Evolutionary conservation across 345 rosid genomes (phyloP), one percentile per base, ranked within the genome.

Genomic region (Barbarea vulgaris): DNA sequence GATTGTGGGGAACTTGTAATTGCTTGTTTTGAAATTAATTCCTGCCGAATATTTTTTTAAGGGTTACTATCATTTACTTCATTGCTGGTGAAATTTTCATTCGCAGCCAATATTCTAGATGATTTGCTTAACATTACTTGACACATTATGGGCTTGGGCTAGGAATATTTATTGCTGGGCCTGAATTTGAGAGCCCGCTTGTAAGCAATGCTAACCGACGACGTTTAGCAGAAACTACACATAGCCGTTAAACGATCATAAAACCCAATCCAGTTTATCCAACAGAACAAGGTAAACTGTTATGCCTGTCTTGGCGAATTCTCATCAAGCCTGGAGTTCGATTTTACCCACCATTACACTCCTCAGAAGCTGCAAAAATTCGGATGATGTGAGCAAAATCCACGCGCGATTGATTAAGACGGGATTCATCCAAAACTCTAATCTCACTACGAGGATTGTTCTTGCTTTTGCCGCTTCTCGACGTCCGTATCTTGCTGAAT

Each of bases 401-500:
- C 84, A 80, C 59, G 78, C 74, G 5, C 63, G 73, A 36, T 24
- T 83, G 70, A 77, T 80, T 28, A 75, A 76, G 7, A 74, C 74
- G 2, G 85, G 85, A 27, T 52, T 77, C 54, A 77, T 83, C 61
- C 63, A 33, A 67, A 77, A 33, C 70, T 31, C 39, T 3, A 15
- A 55, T 51, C 82, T 83, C 73, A 80, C 80, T 7, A 70, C 84
- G 7, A 71, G 46, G 42, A 77, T 83, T 59, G 73, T 83, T 39
- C 82, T 80, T 42, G 58, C 80, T 2, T 80, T 80, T 33, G 78
- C 78, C 11, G 34, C 78, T 36, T 80, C 85, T 2, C 67, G 21
- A 1, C 72, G 51, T 10, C 14, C 78, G 10, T 80, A 60, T 51
- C 77, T 83, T 2, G 67, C 79, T 0, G 74, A 83, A 9, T 83